These are phyloP conservation scores for Leccinum broughii DNA, from an alignment of 768 basidiomycete genomes.

Conservation along the genomic window DNA sequence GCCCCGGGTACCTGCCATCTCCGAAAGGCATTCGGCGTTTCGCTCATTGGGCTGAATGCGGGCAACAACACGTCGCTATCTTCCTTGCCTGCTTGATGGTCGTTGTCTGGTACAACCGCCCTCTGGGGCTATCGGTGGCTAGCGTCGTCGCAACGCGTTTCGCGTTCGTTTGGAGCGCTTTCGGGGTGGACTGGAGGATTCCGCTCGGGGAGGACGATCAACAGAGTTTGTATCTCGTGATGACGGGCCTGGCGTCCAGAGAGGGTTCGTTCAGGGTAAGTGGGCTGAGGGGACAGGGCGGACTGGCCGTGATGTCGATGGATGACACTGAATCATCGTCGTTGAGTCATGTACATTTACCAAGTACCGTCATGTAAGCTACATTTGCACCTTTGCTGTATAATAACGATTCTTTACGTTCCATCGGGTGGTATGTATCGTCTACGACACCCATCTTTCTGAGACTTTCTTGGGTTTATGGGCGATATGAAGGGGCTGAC, in stretches of 20 bases:
- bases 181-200: slow-evolving; percentile 23
- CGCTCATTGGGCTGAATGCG: slow-evolving; percentile 39
- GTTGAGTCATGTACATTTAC: background rate
- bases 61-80: slow-evolving; percentile 34
- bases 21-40: slow-evolving; percentile 37
- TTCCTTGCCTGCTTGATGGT: slow-evolving; percentile 28
- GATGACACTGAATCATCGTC: background rate
- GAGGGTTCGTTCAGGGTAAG: slow-evolving; percentile 4
- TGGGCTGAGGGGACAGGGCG: background rate
- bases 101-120: slow-evolving; percentile 20
- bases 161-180: slow-evolving; percentile 31
- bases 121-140: slow-evolving; percentile 24
- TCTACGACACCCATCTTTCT: too few relatives aligned
- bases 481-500: too few relatives aligned
- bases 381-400: background rate
- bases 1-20: slow-evolving; percentile 30
- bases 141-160: slow-evolving; percentile 21
- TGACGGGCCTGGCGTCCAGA: slow-evolving; percentile 18
- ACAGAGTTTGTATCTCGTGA: slow-evolving; percentile 36
- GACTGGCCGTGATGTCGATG: background rate
- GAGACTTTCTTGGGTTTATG: too few relatives aligned
- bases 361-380: background rate
- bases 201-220: slow-evolving; percentile 35
- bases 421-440: too few relatives aligned
- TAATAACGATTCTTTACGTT: too few relatives aligned